Evolutionary conservation across 2,329 filamentous ascomycete genomes (phyloP).

Genomic region (Spiromastix sp.): DNA sequence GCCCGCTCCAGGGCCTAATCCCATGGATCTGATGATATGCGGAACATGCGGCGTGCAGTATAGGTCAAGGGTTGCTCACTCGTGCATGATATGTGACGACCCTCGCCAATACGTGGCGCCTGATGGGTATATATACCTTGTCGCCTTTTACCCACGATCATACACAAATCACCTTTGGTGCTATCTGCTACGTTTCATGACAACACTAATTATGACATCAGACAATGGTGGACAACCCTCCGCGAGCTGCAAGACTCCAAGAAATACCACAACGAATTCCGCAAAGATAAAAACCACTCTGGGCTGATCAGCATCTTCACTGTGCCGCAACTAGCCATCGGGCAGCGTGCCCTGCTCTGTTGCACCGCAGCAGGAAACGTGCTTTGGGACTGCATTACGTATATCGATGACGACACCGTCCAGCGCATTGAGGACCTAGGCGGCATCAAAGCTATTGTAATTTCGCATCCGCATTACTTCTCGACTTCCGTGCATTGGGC

Average conservation of each 20-base stretch:
- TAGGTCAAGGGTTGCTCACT: constrained; percentile 9
- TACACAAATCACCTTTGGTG: background rate
- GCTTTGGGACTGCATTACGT: constrained; percentile 69
- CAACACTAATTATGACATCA: constrained; percentile 1
- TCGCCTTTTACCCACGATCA: background rate
- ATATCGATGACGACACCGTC: constrained; percentile 56
- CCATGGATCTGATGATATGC: constrained; percentile 18
- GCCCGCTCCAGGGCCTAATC: too few relatives aligned
- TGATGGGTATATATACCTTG: constrained; percentile 14
- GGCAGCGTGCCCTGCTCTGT: constrained; percentile 62
- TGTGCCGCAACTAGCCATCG: constrained; percentile 56
- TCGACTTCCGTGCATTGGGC: constrained; percentile 68
- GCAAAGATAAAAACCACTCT: constrained; percentile 9
- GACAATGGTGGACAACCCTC: constrained; percentile 22
- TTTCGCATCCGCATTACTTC: constrained; percentile 76
- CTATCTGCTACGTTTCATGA: background rate
- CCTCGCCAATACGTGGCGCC: constrained; percentile 21
- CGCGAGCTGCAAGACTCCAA: constrained; percentile 14
- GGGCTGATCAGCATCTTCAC: constrained; percentile 19
- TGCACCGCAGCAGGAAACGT: constrained; percentile 58
- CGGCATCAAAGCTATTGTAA: constrained; percentile 60
- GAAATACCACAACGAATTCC: constrained; percentile 17
- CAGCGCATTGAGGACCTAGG: constrained; percentile 47
- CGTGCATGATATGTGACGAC: constrained; percentile 23
- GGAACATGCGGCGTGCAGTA: constrained; percentile 20